Evolutionary conservation across 1,284 basidiomycete species (phyloP).

Genomic region (Rhizoctonia solani): DNA sequence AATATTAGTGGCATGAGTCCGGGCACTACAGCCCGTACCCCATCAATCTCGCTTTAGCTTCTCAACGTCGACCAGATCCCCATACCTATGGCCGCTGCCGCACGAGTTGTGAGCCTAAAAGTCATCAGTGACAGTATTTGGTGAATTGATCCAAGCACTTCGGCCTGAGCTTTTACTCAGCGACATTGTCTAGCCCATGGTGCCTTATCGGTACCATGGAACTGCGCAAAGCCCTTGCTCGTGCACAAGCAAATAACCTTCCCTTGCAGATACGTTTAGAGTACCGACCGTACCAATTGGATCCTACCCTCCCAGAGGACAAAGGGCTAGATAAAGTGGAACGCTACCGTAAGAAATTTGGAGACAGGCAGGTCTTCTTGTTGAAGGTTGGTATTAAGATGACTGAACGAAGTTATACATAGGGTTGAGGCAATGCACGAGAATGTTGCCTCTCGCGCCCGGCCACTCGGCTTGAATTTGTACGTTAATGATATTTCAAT

Average conservation of each 20-base stretch:
- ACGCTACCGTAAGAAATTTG: conserved; percentile 59
- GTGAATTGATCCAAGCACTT: not conserved
- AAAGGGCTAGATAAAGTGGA: conserved; percentile 52
- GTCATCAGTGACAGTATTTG: conserved; percentile 29
- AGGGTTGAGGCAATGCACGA: conserved; percentile 55
- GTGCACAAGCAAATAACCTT: conserved; percentile 62
- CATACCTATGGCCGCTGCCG: not conserved
- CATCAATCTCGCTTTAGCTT: not conserved
- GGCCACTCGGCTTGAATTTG: conserved; percentile 67
- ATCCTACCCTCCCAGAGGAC: conserved; percentile 54
- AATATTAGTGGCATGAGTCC: too few species aligned
- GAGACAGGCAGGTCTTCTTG: conserved; percentile 47
- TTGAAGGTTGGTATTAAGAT: not conserved
- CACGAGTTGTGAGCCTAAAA: conserved; percentile 20
- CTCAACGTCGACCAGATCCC: not conserved
- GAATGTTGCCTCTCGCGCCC: conserved; percentile 52
- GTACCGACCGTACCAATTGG: conserved; percentile 74
- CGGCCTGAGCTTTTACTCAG: not conserved
- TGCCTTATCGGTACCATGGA: conserved; percentile 77
- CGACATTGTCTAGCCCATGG: conserved; percentile 53
- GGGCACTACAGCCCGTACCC: not conserved
- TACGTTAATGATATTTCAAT: conserved; percentile 47
- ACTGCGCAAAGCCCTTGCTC: conserved; percentile 60
- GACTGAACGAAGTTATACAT: conserved; percentile 44
- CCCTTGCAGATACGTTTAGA: conserved; percentile 70